phyloP scores from a whole-genome alignment of 768 basidiomycete species.

The Collybia mongolica region DNA sequence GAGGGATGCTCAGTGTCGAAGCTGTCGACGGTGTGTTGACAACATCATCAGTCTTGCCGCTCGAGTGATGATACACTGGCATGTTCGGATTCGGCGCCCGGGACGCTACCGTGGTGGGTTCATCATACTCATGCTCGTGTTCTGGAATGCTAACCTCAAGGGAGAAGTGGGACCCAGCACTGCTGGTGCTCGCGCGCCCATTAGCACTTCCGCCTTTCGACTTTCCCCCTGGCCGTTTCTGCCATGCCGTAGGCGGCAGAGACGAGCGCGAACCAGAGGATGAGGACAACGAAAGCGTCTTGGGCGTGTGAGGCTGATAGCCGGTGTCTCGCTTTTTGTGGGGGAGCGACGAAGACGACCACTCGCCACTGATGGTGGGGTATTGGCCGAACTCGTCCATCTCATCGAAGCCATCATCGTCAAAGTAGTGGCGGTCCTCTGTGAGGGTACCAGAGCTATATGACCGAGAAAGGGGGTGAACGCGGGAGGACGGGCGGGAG shows the following conservation, averaged over 20 bases:
- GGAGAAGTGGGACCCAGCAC: constrained; percentile 25
- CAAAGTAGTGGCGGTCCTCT: background rate
- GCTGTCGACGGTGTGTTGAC: constrained; percentile 27
- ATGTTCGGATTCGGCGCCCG: background rate
- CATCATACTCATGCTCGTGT: constrained; percentile 5
- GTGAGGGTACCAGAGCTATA: constrained; percentile 12
- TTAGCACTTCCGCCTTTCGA: constrained; percentile 16
- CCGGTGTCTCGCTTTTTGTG: background rate
- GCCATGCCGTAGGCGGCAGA: constrained; percentile 17
- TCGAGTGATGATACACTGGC: background rate
- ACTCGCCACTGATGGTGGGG: background rate
- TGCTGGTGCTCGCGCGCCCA: constrained; percentile 24
- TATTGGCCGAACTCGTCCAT: background rate
- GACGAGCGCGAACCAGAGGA: background rate
- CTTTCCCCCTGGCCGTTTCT: background rate
- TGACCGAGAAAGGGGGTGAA: constrained; percentile 31
- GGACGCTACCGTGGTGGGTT: constrained; percentile 3
- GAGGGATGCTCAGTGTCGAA: constrained; percentile 31
- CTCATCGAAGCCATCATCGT: background rate
- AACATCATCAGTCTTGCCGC: background rate
- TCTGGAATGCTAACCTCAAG: constrained; percentile 18
- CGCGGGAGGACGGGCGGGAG: constrained; percentile 21
- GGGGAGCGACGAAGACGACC: constrained; percentile 2
- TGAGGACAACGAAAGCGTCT: background rate
- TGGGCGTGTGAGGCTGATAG: background rate